Percentiles rank a stretch among this genome's conserved stretches.
phyloP scores from a whole-genome alignment of 2,329 filamentous ascomycete species.

The Penicillium paneum region DNA sequence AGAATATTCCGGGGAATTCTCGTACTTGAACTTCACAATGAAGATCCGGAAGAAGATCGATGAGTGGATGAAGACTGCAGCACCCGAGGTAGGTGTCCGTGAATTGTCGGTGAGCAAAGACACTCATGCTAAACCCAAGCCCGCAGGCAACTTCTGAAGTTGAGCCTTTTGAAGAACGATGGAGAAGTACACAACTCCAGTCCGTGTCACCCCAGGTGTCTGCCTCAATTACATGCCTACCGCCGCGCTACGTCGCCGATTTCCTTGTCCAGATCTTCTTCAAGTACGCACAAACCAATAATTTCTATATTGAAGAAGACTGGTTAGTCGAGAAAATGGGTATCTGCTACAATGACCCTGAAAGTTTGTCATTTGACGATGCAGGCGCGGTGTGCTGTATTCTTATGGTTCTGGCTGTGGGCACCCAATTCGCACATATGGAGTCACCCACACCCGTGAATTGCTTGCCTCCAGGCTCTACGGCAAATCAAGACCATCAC shows the following conservation, averaged over 20 bases:
- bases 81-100: conserved; percentile 32
- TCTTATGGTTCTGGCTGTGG: conserved; percentile 44
- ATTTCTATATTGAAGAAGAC: conserved; percentile 44
- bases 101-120: background rate
- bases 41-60: conserved; percentile 44
- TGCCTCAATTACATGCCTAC: conserved; percentile 39
- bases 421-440: conserved; percentile 46
- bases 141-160: conserved; percentile 35
- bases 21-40: conserved; percentile 46
- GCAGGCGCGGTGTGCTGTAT: conserved; percentile 43
- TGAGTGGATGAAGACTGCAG: conserved; percentile 41
- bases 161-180: conserved; percentile 43
- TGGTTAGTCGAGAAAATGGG: conserved; percentile 42
- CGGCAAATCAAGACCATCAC: conserved; percentile 32
- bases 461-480: conserved; percentile 24
- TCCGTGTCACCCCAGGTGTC: conserved; percentile 39
- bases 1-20: conserved; percentile 48
- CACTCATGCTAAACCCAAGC: conserved; percentile 7
- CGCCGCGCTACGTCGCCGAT: conserved; percentile 44
- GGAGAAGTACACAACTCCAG: conserved; percentile 43
- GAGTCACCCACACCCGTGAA: conserved; percentile 39
- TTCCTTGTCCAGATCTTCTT: conserved; percentile 45
- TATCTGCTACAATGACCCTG: conserved; percentile 37
- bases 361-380: conserved; percentile 37
- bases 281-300: conserved; percentile 45